phyloP scores from a whole-genome alignment of 2,329 filamentous ascomycete species.

The Xylariales sp. region DNA sequence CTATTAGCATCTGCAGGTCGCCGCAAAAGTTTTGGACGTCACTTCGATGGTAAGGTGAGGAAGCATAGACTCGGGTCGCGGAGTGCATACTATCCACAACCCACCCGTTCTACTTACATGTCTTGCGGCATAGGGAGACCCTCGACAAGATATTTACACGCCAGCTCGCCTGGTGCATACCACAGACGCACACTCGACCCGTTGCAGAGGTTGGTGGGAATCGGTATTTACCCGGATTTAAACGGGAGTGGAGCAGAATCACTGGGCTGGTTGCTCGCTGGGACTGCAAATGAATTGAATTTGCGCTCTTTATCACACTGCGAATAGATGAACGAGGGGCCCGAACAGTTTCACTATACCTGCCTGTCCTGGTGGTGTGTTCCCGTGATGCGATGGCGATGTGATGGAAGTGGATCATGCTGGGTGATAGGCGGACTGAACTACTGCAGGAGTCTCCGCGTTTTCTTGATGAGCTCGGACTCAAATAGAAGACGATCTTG shows the following conservation, averaged over 20 bases:
- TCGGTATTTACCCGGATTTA: conserved; percentile 35
- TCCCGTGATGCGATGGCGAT: conserved; percentile 16
- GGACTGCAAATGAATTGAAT: conserved; percentile 2
- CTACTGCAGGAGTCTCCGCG: conserved; percentile 16
- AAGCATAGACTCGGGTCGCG: conserved; percentile 19
- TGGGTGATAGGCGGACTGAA: not conserved
- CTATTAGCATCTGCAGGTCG: conserved; percentile 16
- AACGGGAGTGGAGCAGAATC: conserved; percentile 25
- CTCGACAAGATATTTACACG: not conserved
- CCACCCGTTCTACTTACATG: not conserved
- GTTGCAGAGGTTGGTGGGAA: conserved; percentile 17
- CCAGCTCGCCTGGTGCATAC: conserved; percentile 5
- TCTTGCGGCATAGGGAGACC: not conserved
- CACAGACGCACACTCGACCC: conserved; percentile 25
- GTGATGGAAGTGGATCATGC: conserved; percentile 14
- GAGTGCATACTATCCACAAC: conserved; percentile 27
- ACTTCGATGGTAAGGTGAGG: conserved; percentile 9
- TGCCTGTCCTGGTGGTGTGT: conserved; percentile 3
- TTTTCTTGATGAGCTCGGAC: conserved; percentile 15
- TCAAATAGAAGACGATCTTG: not conserved
- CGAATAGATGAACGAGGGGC: conserved; percentile 14
- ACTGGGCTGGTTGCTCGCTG: conserved; percentile 12
- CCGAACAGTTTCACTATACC: conserved; percentile 22
- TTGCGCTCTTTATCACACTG: conserved; percentile 1
- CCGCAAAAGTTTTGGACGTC: conserved; percentile 18